Percentiles rank a stretch among this genome's conserved stretches.
phyloP scores from a whole-genome alignment of 495 filamentous ascomycete species.

The Penicillium manginii region DNA sequence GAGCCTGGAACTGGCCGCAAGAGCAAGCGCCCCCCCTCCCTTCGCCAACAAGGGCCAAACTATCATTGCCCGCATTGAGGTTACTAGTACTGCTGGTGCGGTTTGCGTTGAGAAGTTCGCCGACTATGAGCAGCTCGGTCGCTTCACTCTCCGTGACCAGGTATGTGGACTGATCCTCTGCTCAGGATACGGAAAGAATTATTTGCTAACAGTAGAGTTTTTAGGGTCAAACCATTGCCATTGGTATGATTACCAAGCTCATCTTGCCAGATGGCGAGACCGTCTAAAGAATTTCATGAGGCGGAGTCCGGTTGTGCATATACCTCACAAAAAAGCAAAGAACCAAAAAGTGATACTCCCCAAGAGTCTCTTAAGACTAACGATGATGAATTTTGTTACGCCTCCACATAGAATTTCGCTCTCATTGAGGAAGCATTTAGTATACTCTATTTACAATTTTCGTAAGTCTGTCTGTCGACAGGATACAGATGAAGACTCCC shows the following conservation, averaged over 20 bases:
- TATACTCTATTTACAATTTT: neutral
- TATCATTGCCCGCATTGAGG: constrained; percentile 90
- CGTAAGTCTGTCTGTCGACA: neutral
- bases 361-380: constrained; percentile 36
- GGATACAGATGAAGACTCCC: neutral
- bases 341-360: constrained; percentile 27
- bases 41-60: constrained; percentile 91
- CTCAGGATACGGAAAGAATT: constrained; percentile 8
- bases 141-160: constrained; percentile 94
- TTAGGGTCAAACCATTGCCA: constrained; percentile 93
- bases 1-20: constrained; percentile 95
- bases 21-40: constrained; percentile 88
- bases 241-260: constrained; percentile 94
- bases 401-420: constrained; percentile 28
- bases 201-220: constrained; percentile 22
- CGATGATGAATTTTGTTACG: constrained; percentile 45
- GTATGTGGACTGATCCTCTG: constrained; percentile 46
- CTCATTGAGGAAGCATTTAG: constrained; percentile 31
- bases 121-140: constrained; percentile 90
- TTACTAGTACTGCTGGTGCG: constrained; percentile 78
- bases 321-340: constrained; percentile 15
- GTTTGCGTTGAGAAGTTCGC: constrained; percentile 94
- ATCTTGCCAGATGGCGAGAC: constrained; percentile 49
- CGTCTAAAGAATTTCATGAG: constrained; percentile 22
- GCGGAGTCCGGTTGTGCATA: constrained; percentile 12